Conservation (phyloP, 306 rosid genomes). For the Bauhinia variegata region DNA sequence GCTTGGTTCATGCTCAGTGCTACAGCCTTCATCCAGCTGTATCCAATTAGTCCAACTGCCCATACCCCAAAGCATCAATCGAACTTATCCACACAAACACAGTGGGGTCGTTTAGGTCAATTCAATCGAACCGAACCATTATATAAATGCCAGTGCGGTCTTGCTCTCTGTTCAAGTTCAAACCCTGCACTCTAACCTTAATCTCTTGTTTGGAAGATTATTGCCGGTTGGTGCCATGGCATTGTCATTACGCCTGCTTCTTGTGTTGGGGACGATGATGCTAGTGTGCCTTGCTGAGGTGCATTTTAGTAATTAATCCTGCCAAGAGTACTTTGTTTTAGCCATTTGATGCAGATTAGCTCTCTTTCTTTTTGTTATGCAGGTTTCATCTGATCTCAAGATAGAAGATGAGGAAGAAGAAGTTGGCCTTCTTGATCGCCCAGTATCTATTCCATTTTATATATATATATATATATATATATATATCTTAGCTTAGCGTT, state of each 20-base stretch:
- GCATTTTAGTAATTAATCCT: neutral
- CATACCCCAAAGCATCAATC: too few species aligned
- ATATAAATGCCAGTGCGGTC: slow-evolving; percentile 31
- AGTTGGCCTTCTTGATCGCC: slow-evolving; percentile 6
- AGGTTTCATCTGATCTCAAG: slow-evolving; percentile 61
- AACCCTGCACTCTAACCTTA: too few species aligned
- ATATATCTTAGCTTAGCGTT: neutral
- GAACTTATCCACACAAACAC: too few species aligned
- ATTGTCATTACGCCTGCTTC: slow-evolving; percentile 21
- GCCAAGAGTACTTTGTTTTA: neutral
- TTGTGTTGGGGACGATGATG: slow-evolving; percentile 37
- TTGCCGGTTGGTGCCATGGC: slow-evolving; percentile 33
- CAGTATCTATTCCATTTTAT: neutral
- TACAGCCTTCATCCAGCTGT: slow-evolving; percentile 50
- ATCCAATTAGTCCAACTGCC: slow-evolving; percentile 21
- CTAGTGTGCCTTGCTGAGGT: slow-evolving; percentile 44
- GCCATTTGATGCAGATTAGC: neutral
- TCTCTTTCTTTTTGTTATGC: neutral
- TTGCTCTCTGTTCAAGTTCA: neutral
- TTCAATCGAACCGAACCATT: neutral
- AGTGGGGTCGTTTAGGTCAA: too few species aligned
- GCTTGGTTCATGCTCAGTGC: neutral
- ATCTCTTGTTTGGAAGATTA: neutral
- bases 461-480: too few species aligned
- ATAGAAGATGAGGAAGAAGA: slow-evolving; percentile 39